Conservation (phyloP, 441 rosid species). For the Populus hybrid region DNA sequence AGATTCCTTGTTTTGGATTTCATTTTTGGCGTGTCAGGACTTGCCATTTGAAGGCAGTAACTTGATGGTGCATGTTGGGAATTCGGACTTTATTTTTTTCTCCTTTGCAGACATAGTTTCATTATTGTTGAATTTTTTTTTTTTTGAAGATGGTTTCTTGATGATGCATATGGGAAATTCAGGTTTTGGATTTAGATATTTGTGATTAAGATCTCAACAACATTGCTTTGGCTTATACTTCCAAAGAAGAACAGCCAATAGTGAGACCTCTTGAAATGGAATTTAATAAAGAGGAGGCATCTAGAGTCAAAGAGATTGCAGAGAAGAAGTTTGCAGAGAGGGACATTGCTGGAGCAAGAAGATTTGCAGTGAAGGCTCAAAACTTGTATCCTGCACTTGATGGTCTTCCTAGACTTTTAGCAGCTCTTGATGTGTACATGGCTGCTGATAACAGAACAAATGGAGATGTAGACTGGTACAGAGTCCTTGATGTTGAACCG, state of each 20-base stretch:
- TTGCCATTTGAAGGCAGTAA: neutral
- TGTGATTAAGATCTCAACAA: constrained; percentile 5
- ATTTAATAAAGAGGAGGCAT: constrained; percentile 82
- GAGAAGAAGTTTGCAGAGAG: constrained; percentile 66
- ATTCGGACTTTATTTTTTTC: constrained; percentile 8
- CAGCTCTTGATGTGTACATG: too few species aligned
- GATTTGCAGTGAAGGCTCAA: too few species aligned
- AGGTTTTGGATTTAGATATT: constrained; percentile 4
- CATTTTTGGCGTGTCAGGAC: neutral
- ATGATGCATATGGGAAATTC: neutral
- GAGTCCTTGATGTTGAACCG: constrained; percentile 62
- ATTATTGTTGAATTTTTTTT: neutral
- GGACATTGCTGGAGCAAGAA: constrained; percentile 52
- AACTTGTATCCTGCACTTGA: too few species aligned
- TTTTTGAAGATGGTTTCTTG: constrained; percentile 3
- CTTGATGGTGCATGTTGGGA: neutral
- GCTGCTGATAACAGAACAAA: constrained; percentile 45
- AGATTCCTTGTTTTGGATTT: neutral
- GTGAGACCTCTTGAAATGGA: constrained; percentile 48
- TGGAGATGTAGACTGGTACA: constrained; percentile 86
- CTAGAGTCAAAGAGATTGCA: constrained; percentile 74
- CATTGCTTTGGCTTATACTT: neutral
- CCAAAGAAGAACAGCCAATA: neutral
- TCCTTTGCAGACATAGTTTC: constrained; percentile 9
- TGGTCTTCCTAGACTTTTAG: too few species aligned